phyloP scores from a whole-genome alignment of 148 eudicot genomes.

The Dianthus caryophyllus region DNA sequence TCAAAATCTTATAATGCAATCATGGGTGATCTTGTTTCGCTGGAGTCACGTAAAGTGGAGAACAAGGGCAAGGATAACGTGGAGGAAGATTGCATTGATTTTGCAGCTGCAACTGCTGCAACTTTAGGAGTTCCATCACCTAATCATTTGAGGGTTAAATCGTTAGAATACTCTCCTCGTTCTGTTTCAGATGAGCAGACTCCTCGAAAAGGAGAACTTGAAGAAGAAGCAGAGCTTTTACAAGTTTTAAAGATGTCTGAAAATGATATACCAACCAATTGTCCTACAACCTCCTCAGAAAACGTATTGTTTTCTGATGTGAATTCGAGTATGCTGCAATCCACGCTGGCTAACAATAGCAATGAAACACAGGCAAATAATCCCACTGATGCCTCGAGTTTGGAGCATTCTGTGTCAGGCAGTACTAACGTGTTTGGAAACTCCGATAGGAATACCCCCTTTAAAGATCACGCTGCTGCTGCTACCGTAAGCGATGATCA shows the following conservation, averaged over 20 bases:
- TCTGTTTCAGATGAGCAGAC: slow-evolving; percentile 28
- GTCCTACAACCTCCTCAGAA: slow-evolving; percentile 16
- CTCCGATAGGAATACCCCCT: slow-evolving; percentile 22
- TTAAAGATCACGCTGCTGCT: slow-evolving; percentile 32
- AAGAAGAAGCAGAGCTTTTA: slow-evolving; percentile 71
- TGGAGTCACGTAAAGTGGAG: slow-evolving; percentile 57
- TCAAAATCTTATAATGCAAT: slow-evolving; percentile 82
- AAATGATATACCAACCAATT: slow-evolving; percentile 24
- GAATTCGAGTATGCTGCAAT: slow-evolving; percentile 21
- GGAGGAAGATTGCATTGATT: slow-evolving; percentile 80
- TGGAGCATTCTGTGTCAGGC: slow-evolving; percentile 27
- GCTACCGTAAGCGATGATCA: slow-evolving; percentile 23
- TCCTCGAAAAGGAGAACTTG: slow-evolving; percentile 60
- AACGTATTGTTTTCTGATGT: slow-evolving; percentile 28
- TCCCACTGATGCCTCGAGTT: slow-evolving; percentile 20
- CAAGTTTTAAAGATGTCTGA: slow-evolving; percentile 54
- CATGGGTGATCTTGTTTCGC: slow-evolving; percentile 84
- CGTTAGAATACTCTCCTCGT: slow-evolving; percentile 58
- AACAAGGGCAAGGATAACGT: slow-evolving; percentile 32
- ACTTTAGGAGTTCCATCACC: slow-evolving; percentile 92
- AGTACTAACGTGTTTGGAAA: slow-evolving; percentile 22
- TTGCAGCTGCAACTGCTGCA: slow-evolving; percentile 95
- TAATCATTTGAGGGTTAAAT: slow-evolving; percentile 53
- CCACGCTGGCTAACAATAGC: slow-evolving; percentile 23
- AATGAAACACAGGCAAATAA: slow-evolving; percentile 22